These are phyloP conservation scores for Mycena metata DNA, from an alignment of 768 basidiomycete species.

Conservation along the genomic window DNA sequence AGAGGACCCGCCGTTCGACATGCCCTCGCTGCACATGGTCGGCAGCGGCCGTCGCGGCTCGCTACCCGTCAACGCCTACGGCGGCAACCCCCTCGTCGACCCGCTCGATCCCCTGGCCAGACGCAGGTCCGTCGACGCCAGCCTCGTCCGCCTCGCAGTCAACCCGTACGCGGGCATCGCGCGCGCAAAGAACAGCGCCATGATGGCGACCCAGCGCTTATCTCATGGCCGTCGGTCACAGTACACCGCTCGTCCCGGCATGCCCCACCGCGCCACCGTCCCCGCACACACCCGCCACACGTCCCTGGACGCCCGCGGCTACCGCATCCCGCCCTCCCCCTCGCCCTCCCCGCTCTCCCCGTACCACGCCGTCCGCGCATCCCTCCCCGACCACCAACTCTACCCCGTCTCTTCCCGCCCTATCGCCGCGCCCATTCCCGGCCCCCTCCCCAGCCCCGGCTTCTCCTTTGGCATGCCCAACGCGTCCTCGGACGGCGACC, in stretches of 20 bases:
- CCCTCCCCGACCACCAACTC: conserved; percentile 64
- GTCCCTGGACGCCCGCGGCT: conserved; percentile 57
- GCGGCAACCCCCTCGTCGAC: conserved; percentile 56
- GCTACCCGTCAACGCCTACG: conserved; percentile 61
- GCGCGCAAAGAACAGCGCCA: conserved; percentile 64
- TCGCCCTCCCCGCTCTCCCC: conserved; percentile 62
- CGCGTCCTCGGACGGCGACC: conserved; percentile 62
- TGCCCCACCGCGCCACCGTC: conserved; percentile 46
- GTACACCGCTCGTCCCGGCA: conserved; percentile 44
- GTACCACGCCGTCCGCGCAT: conserved; percentile 58
- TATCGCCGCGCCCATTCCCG: conserved; percentile 60
- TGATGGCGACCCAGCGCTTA: conserved; percentile 56
- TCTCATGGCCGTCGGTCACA: conserved; percentile 50
- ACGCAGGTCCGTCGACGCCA: conserved; percentile 62
- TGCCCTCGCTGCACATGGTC: conserved; percentile 51
- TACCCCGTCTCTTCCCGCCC: conserved; percentile 64
- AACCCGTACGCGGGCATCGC: conserved; percentile 66
- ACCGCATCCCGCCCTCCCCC: conserved; percentile 53
- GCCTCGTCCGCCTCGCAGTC: conserved; percentile 61
- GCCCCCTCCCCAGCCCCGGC: conserved; percentile 71
- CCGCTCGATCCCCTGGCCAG: conserved; percentile 58
- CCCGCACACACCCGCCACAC: conserved; percentile 57
- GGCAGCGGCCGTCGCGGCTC: conserved; percentile 62
- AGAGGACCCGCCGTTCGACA: conserved; percentile 49
- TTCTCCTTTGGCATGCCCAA: conserved; percentile 76